Evolutionary conservation across 176 grass and related monocot species (phyloP).

Genomic region (Cymbopogon citratus): DNA sequence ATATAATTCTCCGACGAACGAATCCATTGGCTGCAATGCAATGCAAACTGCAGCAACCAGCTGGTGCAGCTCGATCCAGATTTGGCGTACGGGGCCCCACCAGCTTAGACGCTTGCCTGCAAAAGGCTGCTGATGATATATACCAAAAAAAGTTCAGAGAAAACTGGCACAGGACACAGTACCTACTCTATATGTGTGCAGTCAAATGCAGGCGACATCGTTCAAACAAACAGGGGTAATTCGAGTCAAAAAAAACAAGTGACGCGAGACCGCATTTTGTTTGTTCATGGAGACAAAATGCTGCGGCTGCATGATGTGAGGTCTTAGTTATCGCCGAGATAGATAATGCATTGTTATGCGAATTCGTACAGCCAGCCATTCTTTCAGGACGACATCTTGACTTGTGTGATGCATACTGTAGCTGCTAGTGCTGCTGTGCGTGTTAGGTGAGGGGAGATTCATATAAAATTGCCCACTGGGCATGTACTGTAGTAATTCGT

Average conservation of each 20-base stretch:
- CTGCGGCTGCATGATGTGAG: slow-evolving; percentile 3
- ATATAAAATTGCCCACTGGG: too few species aligned
- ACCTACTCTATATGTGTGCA: not conserved
- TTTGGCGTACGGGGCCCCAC: not conserved
- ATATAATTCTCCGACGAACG: not conserved
- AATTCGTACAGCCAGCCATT: not conserved
- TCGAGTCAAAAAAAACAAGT: slow-evolving; percentile 15
- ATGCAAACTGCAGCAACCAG: not conserved
- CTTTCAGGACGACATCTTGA: slow-evolving; percentile 32
- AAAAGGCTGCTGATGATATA: not conserved
- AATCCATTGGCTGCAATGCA: not conserved
- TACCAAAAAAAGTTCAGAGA: slow-evolving; percentile 1
- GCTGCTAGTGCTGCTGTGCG: not conserved
- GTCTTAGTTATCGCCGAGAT: not conserved
- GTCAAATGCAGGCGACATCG: not conserved
- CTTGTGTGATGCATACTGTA: slow-evolving; percentile 1
- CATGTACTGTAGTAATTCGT: too few species aligned
- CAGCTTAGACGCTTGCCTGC: not conserved
- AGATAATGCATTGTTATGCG: not conserved
- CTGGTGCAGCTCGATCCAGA: not conserved
- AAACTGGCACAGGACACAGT: not conserved
- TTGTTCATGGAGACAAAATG: not conserved
- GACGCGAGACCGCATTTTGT: slow-evolving; percentile 7
- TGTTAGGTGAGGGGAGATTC: slow-evolving; percentile 15
- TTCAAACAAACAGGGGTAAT: slow-evolving; percentile 19